phyloP scores from a whole-genome alignment of 805 yeast species.

The Ogataea glucozyma region DNA sequence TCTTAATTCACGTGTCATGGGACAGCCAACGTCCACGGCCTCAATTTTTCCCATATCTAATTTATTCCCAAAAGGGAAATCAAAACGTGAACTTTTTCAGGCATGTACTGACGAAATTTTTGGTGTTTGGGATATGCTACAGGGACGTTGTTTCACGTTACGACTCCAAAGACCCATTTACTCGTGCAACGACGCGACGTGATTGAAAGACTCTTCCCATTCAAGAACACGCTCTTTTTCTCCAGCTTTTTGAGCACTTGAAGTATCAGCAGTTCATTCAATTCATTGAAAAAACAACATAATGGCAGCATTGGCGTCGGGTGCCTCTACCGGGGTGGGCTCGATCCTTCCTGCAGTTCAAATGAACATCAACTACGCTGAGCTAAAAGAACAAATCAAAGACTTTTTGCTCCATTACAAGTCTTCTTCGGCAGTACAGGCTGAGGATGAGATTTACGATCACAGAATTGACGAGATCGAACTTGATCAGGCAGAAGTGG shows the following conservation, averaged over 20 bases:
- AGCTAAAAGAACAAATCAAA: constrained; percentile 54
- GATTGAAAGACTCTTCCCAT: neutral
- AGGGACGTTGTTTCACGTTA: constrained; percentile 7
- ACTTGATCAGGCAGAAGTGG: constrained; percentile 30
- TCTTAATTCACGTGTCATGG: constrained; percentile 8
- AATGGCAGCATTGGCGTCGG: constrained; percentile 29
- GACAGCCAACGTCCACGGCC: too few species aligned
- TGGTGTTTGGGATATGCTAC: constrained; percentile 5
- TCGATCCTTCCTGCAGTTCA: constrained; percentile 30
- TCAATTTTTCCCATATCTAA: neutral
- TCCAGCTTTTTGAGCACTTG: neutral
- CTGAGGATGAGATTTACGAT: constrained; percentile 38
- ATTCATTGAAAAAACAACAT: constrained; percentile 1
- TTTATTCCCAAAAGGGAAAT: constrained; percentile 15
- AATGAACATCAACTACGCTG: constrained; percentile 57
- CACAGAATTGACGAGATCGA: constrained; percentile 34
- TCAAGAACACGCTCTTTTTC: too few species aligned
- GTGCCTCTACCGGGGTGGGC: constrained; percentile 20
- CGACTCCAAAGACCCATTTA: neutral
- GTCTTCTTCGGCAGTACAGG: constrained; percentile 32
- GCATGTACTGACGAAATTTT: constrained; percentile 3
- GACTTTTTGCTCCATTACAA: constrained; percentile 73
- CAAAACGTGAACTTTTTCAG: neutral
- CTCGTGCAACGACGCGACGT: constrained; percentile 1
- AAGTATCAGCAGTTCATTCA: neutral